Conservation (phyloP, 2,329 filamentous ascomycete species). For the Ciborinia camelliae region DNA sequence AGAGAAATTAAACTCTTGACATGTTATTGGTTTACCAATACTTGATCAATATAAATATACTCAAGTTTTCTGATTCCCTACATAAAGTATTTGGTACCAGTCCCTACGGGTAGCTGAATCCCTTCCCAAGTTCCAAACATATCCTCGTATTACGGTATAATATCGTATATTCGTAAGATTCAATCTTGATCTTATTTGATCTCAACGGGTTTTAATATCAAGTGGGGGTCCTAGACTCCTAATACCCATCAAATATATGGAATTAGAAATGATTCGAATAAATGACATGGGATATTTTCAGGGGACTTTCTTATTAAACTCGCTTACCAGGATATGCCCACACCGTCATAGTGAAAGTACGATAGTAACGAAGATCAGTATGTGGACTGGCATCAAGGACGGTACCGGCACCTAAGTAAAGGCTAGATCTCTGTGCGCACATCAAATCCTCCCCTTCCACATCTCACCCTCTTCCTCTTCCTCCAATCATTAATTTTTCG, state of each 20-base stretch:
- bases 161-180: not conserved
- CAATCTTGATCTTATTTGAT: not conserved
- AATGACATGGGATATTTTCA: not conserved
- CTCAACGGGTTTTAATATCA: not conserved
- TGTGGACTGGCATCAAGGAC: too few relatives aligned
- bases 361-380: not conserved
- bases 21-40: not conserved
- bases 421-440: too few relatives aligned
- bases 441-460: too few relatives aligned
- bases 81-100: not conserved
- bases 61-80: not conserved
- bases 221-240: too few relatives aligned
- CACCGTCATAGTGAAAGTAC: not conserved
- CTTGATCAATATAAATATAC: constrained; percentile 9
- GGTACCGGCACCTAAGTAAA: too few relatives aligned
- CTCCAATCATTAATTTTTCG: too few relatives aligned
- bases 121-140: not conserved
- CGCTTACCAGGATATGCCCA: constrained; percentile 5
- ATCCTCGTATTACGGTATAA: not conserved
- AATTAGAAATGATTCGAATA: not conserved
- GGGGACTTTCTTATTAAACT: not conserved
- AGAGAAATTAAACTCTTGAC: constrained; percentile 4
- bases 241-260: not conserved
- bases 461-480: too few relatives aligned
- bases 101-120: not conserved